Conservation (phyloP, 768 basidiomycete genomes). For the Sutorius australiensis region DNA sequence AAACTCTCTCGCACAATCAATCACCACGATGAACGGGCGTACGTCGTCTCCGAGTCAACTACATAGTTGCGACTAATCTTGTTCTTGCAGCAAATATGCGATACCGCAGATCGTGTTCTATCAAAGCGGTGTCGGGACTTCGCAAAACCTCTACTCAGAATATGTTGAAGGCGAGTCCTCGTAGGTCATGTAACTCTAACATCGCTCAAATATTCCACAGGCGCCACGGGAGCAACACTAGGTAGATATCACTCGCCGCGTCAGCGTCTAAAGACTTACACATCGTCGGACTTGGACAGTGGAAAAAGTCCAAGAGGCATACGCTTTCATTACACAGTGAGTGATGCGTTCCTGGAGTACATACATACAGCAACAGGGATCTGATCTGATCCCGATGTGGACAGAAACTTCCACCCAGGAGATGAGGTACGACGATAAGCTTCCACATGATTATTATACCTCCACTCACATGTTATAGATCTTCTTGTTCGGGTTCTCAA, state of each 20-base stretch:
- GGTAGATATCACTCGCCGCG: constrained; percentile 35
- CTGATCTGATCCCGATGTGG: not conserved
- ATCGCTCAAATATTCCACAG: constrained; percentile 34
- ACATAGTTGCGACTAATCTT: not conserved
- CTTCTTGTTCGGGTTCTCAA: constrained; percentile 74
- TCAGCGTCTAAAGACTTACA: constrained; percentile 1
- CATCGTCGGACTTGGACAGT: constrained; percentile 33
- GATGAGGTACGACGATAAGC: constrained; percentile 51
- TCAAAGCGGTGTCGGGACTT: constrained; percentile 59
- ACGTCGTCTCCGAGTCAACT: constrained; percentile 1
- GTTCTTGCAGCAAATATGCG: constrained; percentile 29
- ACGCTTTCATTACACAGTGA: constrained; percentile 78
- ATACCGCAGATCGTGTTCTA: constrained; percentile 64
- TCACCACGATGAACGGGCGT: constrained; percentile 44
- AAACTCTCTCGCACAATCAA: constrained; percentile 52
- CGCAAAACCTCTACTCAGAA: constrained; percentile 52
- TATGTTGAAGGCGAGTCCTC: constrained; percentile 54
- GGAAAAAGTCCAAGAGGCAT: constrained; percentile 74
- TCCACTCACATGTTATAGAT: constrained; percentile 42
- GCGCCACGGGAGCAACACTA: constrained; percentile 59
- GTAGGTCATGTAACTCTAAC: not conserved
- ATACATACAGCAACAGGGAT: not conserved
- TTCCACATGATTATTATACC: not conserved
- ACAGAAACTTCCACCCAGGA: constrained; percentile 65
- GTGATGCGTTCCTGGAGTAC: constrained; percentile 21